Evolutionary conservation across 768 basidiomycete species (phyloP), one percentile per base, ranked within the genome.

Genomic region (Saitozyma podzolica): DNA sequence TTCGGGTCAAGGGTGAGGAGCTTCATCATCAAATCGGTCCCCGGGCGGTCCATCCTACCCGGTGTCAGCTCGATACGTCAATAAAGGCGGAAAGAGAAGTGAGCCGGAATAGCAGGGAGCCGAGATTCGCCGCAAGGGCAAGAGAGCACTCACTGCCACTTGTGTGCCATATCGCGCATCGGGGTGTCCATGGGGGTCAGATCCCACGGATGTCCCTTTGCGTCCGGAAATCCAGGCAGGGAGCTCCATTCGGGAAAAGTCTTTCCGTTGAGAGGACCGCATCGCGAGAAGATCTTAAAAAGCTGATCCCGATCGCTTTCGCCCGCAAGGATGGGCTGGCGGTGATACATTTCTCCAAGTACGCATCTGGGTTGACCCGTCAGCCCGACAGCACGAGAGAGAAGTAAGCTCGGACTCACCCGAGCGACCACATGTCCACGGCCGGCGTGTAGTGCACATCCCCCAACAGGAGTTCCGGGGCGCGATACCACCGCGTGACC

Each of bases 381-480:
- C 58, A 62, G 64, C 61, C 7, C 2, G 8, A 17, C 17, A 0
- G 9, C 51, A 52, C 43, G 8, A 8, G 19, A 16, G n/a, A 9
- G 9, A n/a, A 9, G 9, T 54, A 19, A 19, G 42, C 8, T 14
- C 29, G 37, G 29, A 82, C 87, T 70, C 76, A 94, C 87, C 95
- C 96, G 57, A 98, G 87, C 8, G 95, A 92, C 96, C 96, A 99
- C 72, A 99, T 88, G 79, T 99, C 96, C 49, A 99, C 89, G 69
- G 92, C 91, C 0, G 91, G 90, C 9, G 92, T 92, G 69, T 99
- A 98, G 64, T 90, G 86, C 51, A 88, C 84, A 14, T 91, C 89
- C 47, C 94, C 93, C 13, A 99, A 83, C 11, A 99, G 83, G 2
- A 99, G 82, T 79, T 99, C 96, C 0, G 96, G 96, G 0, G 96